phyloP scores from a whole-genome alignment of 306 rosid genomes.

The Acacia acuminata region DNA sequence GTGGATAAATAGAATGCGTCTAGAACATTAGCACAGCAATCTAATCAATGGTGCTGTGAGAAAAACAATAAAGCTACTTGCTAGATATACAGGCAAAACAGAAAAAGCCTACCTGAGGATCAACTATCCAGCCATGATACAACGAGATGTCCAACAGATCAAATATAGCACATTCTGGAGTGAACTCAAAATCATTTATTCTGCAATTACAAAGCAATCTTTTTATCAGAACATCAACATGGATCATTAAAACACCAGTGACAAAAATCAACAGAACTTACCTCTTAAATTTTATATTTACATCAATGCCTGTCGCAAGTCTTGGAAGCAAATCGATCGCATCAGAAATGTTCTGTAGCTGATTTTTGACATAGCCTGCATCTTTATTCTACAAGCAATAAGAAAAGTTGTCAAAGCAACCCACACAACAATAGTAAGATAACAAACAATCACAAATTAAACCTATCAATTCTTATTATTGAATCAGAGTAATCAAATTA shows the following conservation, averaged over 20 bases:
- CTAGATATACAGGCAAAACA: slow-evolving; percentile 25
- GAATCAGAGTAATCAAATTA: too few species aligned
- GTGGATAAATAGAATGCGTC: slow-evolving; percentile 5
- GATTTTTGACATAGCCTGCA: slow-evolving; percentile 83
- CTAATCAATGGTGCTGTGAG: background rate
- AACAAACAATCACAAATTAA: slow-evolving; percentile 6
- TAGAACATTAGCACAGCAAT: slow-evolving; percentile 3
- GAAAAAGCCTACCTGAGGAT: slow-evolving; percentile 68
- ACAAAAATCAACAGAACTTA: slow-evolving; percentile 33
- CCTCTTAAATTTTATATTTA: slow-evolving; percentile 90
- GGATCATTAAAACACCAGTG: slow-evolving; percentile 28
- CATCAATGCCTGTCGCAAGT: slow-evolving; percentile 99
- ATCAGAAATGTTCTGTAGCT: slow-evolving; percentile 93
- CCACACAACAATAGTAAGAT: slow-evolving; percentile 11
- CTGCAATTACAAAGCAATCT: slow-evolving; percentile 53
- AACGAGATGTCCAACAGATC: slow-evolving; percentile 95
- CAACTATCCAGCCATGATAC: slow-evolving; percentile 99
- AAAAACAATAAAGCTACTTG: slow-evolving; percentile 13
- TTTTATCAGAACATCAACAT: slow-evolving; percentile 35
- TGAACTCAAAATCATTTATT: slow-evolving; percentile 91
- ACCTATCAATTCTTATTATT: slow-evolving; percentile 36
- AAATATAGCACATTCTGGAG: slow-evolving; percentile 96
- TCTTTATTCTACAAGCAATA: slow-evolving; percentile 71
- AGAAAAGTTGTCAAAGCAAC: slow-evolving; percentile 28
- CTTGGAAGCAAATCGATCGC: slow-evolving; percentile 97